Base-by-base conservation (phyloP, 306 rosid genomes). In the Erythrophleum fordii region DNA sequence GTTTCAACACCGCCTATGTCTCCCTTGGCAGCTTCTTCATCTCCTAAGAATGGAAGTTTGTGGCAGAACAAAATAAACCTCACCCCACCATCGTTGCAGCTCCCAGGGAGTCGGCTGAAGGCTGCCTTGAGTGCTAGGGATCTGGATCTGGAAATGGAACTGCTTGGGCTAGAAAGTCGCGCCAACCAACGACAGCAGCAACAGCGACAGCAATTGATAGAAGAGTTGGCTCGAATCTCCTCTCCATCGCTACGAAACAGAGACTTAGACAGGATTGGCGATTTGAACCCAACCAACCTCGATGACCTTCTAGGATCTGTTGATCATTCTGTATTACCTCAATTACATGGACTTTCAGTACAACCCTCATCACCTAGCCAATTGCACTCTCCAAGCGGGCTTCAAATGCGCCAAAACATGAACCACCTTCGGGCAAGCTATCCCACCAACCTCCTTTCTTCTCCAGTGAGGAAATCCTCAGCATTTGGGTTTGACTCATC, bases 1-100 rank as follows among this genome's bases (percentile, higher is more conserved):
- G 87, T 93, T 77, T 93, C 98, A 12, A 93, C 99, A 8, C 98
- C 98, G 2, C 98, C 97, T 31, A 88, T 93, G 99, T 95, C 99
- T 77, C 98, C 99, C 69, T 69, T 88, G 75, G 87, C 96, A 26
- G 87, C 72, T 39, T 66, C 90, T 11, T 90, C 93, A 2, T 85
- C 99, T 56, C 99, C 99, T 28, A 95, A 90, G 74, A 88, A 89
- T 67, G 97, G 92, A 72, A 89, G 39, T 84, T 25, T 92, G 89
- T 95, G 99, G 99, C 97, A 91, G 85, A 95, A 87, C 95, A 93
- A 95, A 51, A 49, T 87, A 62, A 93, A 77, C 86, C 83, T 84
- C 39, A 92, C 98, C 29, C 99, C 99, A 78, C 99, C 97, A 5
- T 86, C 94, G 3, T 83, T 95, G 84, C 99, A 95, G 89, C 96